Evolutionary conservation across 2,329 filamentous ascomycete genomes (phyloP), one percentile per base, ranked within the genome.

Genomic region (Hortaea werneckii): DNA sequence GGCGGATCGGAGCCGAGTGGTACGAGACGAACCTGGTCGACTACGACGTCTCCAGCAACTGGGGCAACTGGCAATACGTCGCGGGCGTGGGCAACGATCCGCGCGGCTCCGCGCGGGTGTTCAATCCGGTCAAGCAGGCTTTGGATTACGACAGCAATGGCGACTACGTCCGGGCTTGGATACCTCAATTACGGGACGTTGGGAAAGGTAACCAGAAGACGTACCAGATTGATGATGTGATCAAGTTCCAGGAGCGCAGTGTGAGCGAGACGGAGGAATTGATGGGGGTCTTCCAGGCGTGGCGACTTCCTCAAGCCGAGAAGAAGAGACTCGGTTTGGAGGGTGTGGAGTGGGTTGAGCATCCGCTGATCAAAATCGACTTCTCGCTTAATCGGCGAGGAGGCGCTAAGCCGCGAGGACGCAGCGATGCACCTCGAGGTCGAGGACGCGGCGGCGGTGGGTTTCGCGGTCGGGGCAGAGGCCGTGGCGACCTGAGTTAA

Each of bases 121-220:
- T 89, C 71, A 90, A 90, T 57, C 84, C 85, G 0, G 79, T 90
- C 41, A 89, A 89, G 62, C 85, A 90, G 61, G 82, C 80, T 0
- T 77, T 85, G 38, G 83, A 88, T 52, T 89, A 90, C 58, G 85
- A 90, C 59, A 73, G 74, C 2, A 67, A 79, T 0, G 85, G 83
- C 2, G 67, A 74, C 5, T 90, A 87, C 53, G 79, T 87, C 6
- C 77, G 77, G n/a, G 69, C 75, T 2, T 90, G 85, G 86, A 71
- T 89, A 0, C 76, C 78, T 0, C 85, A 90, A 60, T 60, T 87
- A 27, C 69, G 74, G 1, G 61, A 67, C 0, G 63, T 87, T 1
- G 65, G 59, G 2, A 44, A 26, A 0, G 49, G 28, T 53, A 29
- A 3, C 38, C 40, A 29, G 35, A 26, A 3, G 43, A 44, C 41